These are phyloP conservation scores for Sphaerosporella brunnea DNA, from an alignment of 495 filamentous ascomycete species.

Conservation along the genomic window DNA sequence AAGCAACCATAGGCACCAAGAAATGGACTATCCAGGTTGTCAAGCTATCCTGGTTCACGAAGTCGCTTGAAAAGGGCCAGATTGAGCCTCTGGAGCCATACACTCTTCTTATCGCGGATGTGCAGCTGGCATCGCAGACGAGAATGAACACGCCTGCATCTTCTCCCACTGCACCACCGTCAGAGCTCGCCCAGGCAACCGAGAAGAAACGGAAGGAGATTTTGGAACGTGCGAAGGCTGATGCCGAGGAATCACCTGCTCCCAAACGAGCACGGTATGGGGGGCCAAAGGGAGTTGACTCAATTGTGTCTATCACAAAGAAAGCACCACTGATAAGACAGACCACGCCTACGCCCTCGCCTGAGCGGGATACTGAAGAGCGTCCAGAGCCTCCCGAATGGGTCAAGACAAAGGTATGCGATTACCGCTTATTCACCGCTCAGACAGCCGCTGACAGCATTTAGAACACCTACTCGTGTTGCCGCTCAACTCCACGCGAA, in stretches of 20 bases:
- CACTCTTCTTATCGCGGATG: not conserved
- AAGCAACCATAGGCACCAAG: not conserved
- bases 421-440: not conserved
- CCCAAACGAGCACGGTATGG: not conserved
- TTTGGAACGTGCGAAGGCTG: not conserved
- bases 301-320: not conserved
- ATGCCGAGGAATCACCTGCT: not conserved
- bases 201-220: slow-evolving; percentile 2
- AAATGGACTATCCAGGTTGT: not conserved
- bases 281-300: not conserved
- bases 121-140: not conserved
- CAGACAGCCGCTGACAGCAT: not conserved
- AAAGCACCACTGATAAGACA: not conserved
- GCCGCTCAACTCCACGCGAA: slow-evolving; percentile 53
- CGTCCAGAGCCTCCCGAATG: not conserved
- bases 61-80: not conserved
- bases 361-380: not conserved
- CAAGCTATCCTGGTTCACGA: not conserved
- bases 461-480: slow-evolving; percentile 52
- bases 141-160: not conserved
- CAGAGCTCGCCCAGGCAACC: not conserved
- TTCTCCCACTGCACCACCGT: not conserved
- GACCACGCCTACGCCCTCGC: not conserved
- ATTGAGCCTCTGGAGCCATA: not conserved
- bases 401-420: not conserved